These are phyloP conservation scores for Solanum ossicruentum DNA, from an alignment of 257 asterid genomes.

Conservation along the genomic window DNA sequence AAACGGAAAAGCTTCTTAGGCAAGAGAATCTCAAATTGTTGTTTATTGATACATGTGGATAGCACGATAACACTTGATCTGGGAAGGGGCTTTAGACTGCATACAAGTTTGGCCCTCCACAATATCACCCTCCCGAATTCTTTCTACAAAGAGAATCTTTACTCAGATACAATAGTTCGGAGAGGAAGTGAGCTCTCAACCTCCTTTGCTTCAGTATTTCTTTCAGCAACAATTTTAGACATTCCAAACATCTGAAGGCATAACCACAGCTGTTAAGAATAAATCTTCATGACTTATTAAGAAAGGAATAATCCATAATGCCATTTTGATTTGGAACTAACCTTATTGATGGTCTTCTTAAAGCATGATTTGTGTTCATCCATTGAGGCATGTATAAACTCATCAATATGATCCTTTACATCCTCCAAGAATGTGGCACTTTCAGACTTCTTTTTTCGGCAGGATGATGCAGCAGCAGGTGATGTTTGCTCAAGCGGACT, in stretches of 20 bases:
- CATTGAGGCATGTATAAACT: slow-evolving; percentile 9
- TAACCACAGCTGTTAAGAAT: not conserved
- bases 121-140: not conserved
- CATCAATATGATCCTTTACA: slow-evolving; percentile 10
- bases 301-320: not conserved
- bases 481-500: not conserved
- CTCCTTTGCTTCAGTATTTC: slow-evolving; percentile 3
- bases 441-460: slow-evolving; percentile 13
- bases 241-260: slow-evolving; percentile 9
- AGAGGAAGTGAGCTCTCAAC: slow-evolving; percentile 8
- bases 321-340: not conserved
- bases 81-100: not conserved
- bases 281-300: not conserved
- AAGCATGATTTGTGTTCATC: slow-evolving; percentile 11
- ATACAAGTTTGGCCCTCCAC: not conserved
- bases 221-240: slow-evolving; percentile 9
- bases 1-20: not conserved
- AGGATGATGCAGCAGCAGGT: slow-evolving; percentile 1
- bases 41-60: not conserved
- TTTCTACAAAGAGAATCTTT: not conserved
- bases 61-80: not conserved
- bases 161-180: not conserved
- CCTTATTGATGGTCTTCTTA: slow-evolving; percentile 9
- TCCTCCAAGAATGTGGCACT: slow-evolving; percentile 15
- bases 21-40: not conserved